Evolutionary conservation across 2,329 filamentous ascomycete genomes (phyloP), one percentile per base, ranked within the genome.

Genomic region (Arachnomyces sp.): DNA sequence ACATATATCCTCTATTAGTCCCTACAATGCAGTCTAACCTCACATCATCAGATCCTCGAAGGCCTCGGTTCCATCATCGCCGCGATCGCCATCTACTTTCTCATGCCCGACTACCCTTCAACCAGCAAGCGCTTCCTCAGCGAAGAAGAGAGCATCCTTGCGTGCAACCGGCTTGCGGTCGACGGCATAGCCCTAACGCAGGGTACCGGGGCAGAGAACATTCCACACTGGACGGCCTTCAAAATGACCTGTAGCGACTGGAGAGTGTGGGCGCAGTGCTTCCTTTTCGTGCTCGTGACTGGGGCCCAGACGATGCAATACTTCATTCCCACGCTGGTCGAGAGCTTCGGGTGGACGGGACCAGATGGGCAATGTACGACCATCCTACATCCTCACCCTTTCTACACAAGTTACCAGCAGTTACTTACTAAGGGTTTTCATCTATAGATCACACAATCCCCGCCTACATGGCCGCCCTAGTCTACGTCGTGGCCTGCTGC

Each of bases 101-200:
- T 66, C 28, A 49, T 74, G 2, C 68, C 69, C 1, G 69, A 74
- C 44, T 74, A 69, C 37, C 71, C 71, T 0, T 68, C 73, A 43
- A 65, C 66, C 2, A 66, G 64, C 0, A 55, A 52, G 3, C n/a
- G n/a, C n/a, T 74, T 68, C 66, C 54, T 77, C 7, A 64, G 56
- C 3, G 44, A 46, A 0, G 59, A 65, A 3, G 73, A 77, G 41
- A 65, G 66, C 42, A 56, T 49, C 7, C 55, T 69, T 17, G 70
- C 65, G 12, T 55, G 44, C 9, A 57, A 61, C 18, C 55, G 71
- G 6, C 52, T 75, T 35, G 51, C 53, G 8, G 50, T 60, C 2
- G 68, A 72, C 44, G 71, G 66, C n/a, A n/a, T n/a, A n/a, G n/a
- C n/a, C n/a, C n/a, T n/a, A n/a, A n/a, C n/a, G n/a, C n/a, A n/a